These are phyloP conservation scores for Megacollybia marginata DNA, from an alignment of 768 basidiomycete species.

Conservation along the genomic window DNA sequence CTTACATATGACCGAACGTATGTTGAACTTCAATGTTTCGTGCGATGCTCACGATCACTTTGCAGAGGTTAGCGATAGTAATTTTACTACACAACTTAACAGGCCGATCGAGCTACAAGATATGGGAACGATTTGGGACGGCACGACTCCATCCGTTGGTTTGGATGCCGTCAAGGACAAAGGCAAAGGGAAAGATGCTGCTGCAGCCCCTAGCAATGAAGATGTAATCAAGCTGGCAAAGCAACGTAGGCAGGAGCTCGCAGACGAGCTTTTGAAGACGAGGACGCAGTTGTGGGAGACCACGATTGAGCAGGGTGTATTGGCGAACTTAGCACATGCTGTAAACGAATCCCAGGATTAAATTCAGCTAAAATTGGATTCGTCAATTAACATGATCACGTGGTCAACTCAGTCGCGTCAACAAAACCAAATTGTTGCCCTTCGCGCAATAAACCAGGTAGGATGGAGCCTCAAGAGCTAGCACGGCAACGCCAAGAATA, in stretches of 20 bases:
- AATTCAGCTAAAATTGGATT: not conserved
- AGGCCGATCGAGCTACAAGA: too few relatives aligned
- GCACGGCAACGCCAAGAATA: not conserved
- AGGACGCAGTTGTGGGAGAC: slow-evolving; percentile 69
- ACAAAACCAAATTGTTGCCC: not conserved
- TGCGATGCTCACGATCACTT: too few relatives aligned
- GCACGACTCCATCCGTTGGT: not conserved
- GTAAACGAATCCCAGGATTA: not conserved
- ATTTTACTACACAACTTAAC: too few relatives aligned
- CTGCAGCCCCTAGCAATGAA: slow-evolving; percentile 19
- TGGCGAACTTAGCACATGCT: slow-evolving; percentile 24
- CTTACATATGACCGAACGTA: too few relatives aligned
- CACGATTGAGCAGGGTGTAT: slow-evolving; percentile 42
- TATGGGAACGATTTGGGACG: too few relatives aligned
- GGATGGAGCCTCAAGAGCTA: not conserved
- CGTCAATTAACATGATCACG: not conserved
- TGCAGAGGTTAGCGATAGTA: too few relatives aligned
- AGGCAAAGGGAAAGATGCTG: not conserved
- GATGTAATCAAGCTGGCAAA: slow-evolving; percentile 46
- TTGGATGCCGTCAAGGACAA: not conserved
- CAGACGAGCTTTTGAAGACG: slow-evolving; percentile 47
- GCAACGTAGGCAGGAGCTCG: slow-evolving; percentile 44
- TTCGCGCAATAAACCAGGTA: not conserved
- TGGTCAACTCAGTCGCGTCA: not conserved
- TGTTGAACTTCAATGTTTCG: too few relatives aligned